These are phyloP conservation scores for Epicoccum nigrum DNA, from an alignment of 2,329 filamentous ascomycete genomes.

Conservation along the genomic window DNA sequence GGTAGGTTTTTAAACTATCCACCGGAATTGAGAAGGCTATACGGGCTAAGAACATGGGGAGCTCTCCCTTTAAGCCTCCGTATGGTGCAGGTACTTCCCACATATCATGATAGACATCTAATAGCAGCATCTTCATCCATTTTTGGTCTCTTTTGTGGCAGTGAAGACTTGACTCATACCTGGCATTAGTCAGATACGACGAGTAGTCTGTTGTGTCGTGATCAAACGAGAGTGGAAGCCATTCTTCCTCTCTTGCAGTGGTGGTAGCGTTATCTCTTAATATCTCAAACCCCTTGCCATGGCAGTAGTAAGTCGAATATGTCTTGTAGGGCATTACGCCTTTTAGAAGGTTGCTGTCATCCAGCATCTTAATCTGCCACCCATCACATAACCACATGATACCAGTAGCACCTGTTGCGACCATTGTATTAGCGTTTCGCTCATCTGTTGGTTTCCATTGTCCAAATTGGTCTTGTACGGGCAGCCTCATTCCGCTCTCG, in stretches of 20 bases:
- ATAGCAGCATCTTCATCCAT: slow-evolving; percentile 33
- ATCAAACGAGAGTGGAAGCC: slow-evolving; percentile 33
- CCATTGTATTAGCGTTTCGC: slow-evolving; percentile 3
- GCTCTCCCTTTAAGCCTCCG: slow-evolving; percentile 39
- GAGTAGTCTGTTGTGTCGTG: slow-evolving; percentile 19
- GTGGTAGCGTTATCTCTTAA: slow-evolving; percentile 24
- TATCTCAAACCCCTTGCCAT: slow-evolving; percentile 31
- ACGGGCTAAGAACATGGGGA: slow-evolving; percentile 42
- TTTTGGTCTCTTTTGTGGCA: slow-evolving; percentile 15
- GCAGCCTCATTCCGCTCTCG: slow-evolving; percentile 3
- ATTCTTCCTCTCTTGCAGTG: slow-evolving; percentile 13
- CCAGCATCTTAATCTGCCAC: neutral
- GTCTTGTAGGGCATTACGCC: slow-evolving; percentile 11
- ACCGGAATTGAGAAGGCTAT: slow-evolving; percentile 33
- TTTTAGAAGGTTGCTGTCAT: neutral
- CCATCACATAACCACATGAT: slow-evolving; percentile 3
- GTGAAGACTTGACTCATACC: slow-evolving; percentile 13
- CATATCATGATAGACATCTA: slow-evolving; percentile 30
- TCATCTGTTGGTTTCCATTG: slow-evolving; percentile 28
- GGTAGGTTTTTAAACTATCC: slow-evolving; percentile 5
- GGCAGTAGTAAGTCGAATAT: slow-evolving; percentile 29
- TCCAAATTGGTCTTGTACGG: neutral
- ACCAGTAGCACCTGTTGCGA: neutral
- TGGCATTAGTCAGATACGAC: slow-evolving; percentile 33
- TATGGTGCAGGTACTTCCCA: neutral